Base-by-base conservation (phyloP, 2,329 filamentous ascomycete species). In the Fusarium sp. region DNA sequence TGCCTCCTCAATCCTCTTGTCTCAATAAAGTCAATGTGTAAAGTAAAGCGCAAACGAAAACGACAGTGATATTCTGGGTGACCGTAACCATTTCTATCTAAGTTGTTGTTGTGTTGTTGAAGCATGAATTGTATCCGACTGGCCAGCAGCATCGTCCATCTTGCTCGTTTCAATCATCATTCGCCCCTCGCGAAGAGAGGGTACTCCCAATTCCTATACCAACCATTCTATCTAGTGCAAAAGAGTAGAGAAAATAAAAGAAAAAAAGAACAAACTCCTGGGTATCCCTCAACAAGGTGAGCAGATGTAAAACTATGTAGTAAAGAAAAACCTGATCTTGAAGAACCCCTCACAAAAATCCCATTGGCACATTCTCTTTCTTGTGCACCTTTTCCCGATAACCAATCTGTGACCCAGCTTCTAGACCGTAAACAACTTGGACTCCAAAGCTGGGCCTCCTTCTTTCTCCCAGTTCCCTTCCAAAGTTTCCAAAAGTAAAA, bases 161-260 rank as follows among this genome's bases (percentile, higher is more conserved):
- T 77, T 74, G 76, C 76, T 78, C 76, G 68, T 78, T 76, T 73
- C 75, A 78, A 69, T 78, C 76, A 78, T 77, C 75, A 77, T 52
- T 52, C 59, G 61, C 68, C 69, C 70, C 75, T 72, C 65, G 58
- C 57, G 27, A 69, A 30, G 54, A 61, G 64, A 77, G 71, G 56
- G 66, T 65, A 61, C 70, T 71, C 76, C 74, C 67, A 71, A 75
- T 73, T 52, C 73, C 71, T 71, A 70, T 69, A 70, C 71, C 70
- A 54, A 72, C 73, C 66, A 66, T 66, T 73, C 76, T 77, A 76
- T 78, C 76, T 78, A 78, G 72, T 74, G 63, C 69, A 72, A 22
- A 47, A 27, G 22, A 58, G 33, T 57, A 58, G 15, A 35, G 25
- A 20, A 52, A 40, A 10, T 63, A 61, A 25, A 27, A 35, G 11